A percentile compares a stretch with the other conserved stretches of the same genome.
Evolutionary conservation across 2,329 filamentous ascomycete genomes (phyloP).

Genomic region (Cladosporium sphaerospermum): DNA sequence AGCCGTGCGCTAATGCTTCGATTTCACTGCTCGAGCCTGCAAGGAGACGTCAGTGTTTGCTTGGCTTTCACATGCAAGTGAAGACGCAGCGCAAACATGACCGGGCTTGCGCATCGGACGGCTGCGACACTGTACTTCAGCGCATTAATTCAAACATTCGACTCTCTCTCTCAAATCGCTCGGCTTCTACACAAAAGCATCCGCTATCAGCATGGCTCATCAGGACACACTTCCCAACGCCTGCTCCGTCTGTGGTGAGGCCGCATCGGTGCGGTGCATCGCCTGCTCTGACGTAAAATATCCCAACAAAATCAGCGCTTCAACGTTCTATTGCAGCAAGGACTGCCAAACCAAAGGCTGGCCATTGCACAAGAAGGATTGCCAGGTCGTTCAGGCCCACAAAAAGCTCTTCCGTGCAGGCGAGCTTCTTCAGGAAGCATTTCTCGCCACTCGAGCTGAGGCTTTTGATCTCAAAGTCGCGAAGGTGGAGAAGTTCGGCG

Average conservation of each 20-base stretch:
- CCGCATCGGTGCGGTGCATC: neutral
- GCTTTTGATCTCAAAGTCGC: conserved; percentile 11
- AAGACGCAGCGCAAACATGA: too few species aligned
- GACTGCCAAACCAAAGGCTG: conserved; percentile 14
- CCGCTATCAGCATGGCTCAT: too few species aligned
- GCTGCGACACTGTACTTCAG: too few species aligned
- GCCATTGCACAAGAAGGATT: conserved; percentile 6
- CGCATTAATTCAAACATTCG: too few species aligned
- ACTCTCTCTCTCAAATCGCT: too few species aligned
- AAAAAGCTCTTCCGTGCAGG: conserved; percentile 19
- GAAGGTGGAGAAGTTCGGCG: conserved; percentile 5
- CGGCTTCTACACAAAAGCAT: too few species aligned
- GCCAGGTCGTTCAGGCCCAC: neutral
- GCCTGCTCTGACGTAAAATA: neutral
- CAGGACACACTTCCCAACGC: neutral
- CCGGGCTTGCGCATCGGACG: too few species aligned
- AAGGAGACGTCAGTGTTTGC: too few species aligned
- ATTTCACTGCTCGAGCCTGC: too few species aligned
- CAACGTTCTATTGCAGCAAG: conserved; percentile 14
- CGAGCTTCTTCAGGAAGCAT: conserved; percentile 14
- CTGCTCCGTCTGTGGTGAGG: neutral
- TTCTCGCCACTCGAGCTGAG: conserved; percentile 11
- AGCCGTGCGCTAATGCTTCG: too few species aligned
- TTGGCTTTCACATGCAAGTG: too few species aligned
- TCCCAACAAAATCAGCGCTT: neutral